Evolutionary conservation across 164 flowering plant species (phyloP), one percentile per base, ranked within the genome.

Genomic region (Tinospora cordifolia): DNA sequence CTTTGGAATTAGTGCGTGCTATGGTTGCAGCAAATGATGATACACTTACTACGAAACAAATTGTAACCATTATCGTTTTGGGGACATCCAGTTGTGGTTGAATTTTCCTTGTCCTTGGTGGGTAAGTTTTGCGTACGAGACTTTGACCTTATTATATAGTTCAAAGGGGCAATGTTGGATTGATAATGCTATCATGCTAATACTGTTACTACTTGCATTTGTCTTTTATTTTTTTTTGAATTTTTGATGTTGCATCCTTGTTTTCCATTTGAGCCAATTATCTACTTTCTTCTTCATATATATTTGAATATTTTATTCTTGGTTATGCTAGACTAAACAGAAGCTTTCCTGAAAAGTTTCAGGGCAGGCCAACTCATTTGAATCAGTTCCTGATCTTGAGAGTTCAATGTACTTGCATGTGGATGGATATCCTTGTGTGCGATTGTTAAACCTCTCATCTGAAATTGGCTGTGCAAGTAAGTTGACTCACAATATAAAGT

Each of bases 391-490:
- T 68, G 97, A 90, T 80, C 93, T 94, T 54, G 88, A 83, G 74
- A 84, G 81, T 68, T 79, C 86, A 39, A 92, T 92, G 95, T 94
- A 94, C 81, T 72, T 69, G 70, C 73, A 63, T 63, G 70, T 90
- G 71, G 89, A 88, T 76, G 97, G 91, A 66, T 86, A 74, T 76
- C 99, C 99, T 69, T 94, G 99, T 73, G 96, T 94, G 6, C 79
- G 98, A 38, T 80, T 94, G n/a, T 88, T 94, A 68, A 94, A 87
- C 82, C 84, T 90, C 66, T 83, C 96, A 46, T 92, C 91, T 66
- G 92, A 87, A 79, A 94, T 92, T 75, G 99, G 99, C 63, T 94
- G 99, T 81, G 82, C 98, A 58, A 94, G 98, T 91, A 80, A 79
- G 90, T 83, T 34, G 19, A 58, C 8, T 34, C 25, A 21, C 51